phyloP scores from a whole-genome alignment of 2,329 filamentous ascomycete species.

The Trichocomaceae sp. region DNA sequence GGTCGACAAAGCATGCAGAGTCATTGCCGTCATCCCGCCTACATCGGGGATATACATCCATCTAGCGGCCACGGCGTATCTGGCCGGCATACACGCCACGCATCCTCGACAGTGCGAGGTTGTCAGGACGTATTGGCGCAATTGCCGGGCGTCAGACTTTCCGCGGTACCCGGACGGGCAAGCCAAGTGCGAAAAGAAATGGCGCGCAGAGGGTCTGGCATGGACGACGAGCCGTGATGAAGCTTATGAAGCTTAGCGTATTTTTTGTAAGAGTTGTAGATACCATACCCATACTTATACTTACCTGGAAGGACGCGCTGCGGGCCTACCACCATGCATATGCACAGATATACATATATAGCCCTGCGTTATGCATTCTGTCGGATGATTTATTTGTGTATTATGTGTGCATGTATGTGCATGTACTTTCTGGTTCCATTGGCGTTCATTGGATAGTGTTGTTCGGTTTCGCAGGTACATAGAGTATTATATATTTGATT shows the following conservation, averaged over 20 bases:
- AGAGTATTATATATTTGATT: neutral
- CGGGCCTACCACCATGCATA: neutral
- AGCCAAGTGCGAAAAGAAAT: constrained; percentile 29
- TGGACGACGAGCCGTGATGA: neutral
- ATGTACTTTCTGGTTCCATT: neutral
- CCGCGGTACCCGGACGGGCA: constrained; percentile 32
- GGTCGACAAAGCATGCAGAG: constrained; percentile 31
- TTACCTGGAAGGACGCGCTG: too few species aligned
- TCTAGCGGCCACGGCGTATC: constrained; percentile 33
- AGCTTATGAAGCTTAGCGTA: too few species aligned
- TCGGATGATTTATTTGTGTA: neutral
- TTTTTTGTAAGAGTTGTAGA: neutral
- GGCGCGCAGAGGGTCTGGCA: constrained; percentile 24
- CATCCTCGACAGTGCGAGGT: constrained; percentile 28
- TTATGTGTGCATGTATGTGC: neutral
- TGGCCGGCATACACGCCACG: constrained; percentile 33
- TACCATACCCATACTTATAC: neutral
- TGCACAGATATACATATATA: neutral
- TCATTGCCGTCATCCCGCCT: constrained; percentile 26
- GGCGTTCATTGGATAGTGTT: neutral
- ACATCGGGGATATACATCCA: constrained; percentile 37
- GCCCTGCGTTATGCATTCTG: neutral
- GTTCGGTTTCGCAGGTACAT: too few species aligned
- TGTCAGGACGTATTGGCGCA: constrained; percentile 34
- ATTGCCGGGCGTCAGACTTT: constrained; percentile 33